A percentile compares a stretch with the other conserved stretches of the same genome.
These are phyloP conservation scores for Tylopilus rubrobrunneus DNA, from an alignment of 768 basidiomycete species.

Conservation along the genomic window DNA sequence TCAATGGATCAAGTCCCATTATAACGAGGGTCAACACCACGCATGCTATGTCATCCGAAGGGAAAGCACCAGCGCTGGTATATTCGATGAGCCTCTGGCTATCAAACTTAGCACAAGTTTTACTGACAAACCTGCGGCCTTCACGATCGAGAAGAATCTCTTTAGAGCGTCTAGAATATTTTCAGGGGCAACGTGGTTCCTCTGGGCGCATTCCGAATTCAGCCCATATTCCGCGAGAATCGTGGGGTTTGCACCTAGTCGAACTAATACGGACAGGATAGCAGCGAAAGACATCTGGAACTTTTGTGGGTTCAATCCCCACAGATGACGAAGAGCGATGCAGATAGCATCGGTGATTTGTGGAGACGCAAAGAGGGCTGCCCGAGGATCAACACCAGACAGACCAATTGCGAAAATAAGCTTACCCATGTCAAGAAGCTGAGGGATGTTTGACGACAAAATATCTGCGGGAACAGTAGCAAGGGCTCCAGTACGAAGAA, in stretches of 20 bases:
- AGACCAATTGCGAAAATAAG: background rate
- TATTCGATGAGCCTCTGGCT: background rate
- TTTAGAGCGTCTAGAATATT: slow-evolving; percentile 33
- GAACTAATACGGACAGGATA: slow-evolving; percentile 36
- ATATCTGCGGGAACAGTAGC: slow-evolving; percentile 29
- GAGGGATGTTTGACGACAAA: slow-evolving; percentile 31
- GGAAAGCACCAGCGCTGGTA: slow-evolving; percentile 31
- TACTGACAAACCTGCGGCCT: slow-evolving; percentile 45
- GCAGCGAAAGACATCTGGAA: slow-evolving; percentile 33
- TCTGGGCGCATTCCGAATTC: slow-evolving; percentile 8
- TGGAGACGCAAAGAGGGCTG: slow-evolving; percentile 15
- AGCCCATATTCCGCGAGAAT: slow-evolving; percentile 36
- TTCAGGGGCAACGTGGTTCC: slow-evolving; percentile 12
- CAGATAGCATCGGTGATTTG: slow-evolving; percentile 33
- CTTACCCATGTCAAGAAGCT: slow-evolving; percentile 43
- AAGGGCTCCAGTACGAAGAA: slow-evolving; percentile 44
- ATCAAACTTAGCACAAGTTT: background rate
- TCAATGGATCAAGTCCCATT: slow-evolving; percentile 53
- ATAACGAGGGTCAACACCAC: slow-evolving; percentile 48
- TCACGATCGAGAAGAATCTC: slow-evolving; percentile 42
- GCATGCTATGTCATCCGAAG: slow-evolving; percentile 44
- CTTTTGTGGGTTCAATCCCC: slow-evolving; percentile 20
- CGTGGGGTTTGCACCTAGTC: slow-evolving; percentile 42
- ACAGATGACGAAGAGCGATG: slow-evolving; percentile 33
- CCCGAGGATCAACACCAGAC: slow-evolving; percentile 8